Evolutionary conservation across 2,329 filamentous ascomycete genomes (phyloP), one percentile per base, ranked within the genome.

Genomic region (Herpotrichia juniperi): DNA sequence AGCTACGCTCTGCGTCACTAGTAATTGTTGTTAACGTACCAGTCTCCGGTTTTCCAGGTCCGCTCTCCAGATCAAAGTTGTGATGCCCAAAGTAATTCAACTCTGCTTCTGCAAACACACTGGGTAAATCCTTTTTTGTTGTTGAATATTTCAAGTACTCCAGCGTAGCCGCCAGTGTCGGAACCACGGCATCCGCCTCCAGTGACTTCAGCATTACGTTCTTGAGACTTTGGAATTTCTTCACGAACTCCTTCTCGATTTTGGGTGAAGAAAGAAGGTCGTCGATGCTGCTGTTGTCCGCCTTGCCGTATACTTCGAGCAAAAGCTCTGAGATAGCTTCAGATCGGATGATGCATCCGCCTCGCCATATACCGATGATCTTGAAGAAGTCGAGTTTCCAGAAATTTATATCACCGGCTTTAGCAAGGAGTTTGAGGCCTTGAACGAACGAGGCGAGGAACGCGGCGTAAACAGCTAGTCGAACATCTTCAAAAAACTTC

Each of bases 61-160:
- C n/a, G n/a, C n/a, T n/a, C n/a, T n/a, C n/a, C n/a, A n/a, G n/a
- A n/a, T n/a, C n/a, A n/a, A n/a, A n/a, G n/a, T n/a, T n/a, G n/a
- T n/a, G n/a, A n/a, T n/a, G n/a, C n/a, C n/a, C n/a, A n/a, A n/a
- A n/a, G n/a, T n/a, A n/a, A n/a, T n/a, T n/a, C n/a, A n/a, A n/a
- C n/a, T n/a, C n/a, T n/a, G n/a, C n/a, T n/a, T n/a, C n/a, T n/a
- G n/a, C n/a, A n/a, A n/a, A n/a, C n/a, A n/a, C n/a, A n/a, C n/a
- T 89, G 0, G 87, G 87, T 26, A 90, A 68, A 52, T 81, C 79
- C 2, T 80, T 82, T 14, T 81, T 82, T 1, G 79, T 82, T 24
- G 79, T 79, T 47, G 87, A 87, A n/a, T n/a, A n/a, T 71, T 90
- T 90, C 61, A 87, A 73, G 62, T 87, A 89, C 58, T 90, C 87